phyloP scores from a whole-genome alignment of 192 early-diverging fungal genomes.

The Globomyces pollinis-pini region DNA sequence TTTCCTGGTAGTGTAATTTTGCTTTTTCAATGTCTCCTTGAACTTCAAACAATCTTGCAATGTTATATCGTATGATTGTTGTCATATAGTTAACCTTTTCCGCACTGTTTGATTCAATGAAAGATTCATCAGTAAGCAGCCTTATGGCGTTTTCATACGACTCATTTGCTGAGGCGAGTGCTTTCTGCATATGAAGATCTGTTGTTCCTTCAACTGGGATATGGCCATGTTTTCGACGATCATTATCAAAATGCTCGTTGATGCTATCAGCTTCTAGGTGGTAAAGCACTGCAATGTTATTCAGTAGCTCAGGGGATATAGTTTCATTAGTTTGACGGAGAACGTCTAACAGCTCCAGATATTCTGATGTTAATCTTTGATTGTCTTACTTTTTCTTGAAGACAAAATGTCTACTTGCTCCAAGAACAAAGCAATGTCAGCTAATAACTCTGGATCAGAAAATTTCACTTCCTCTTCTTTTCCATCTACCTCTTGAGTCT shows the following conservation, averaged over 20 bases:
- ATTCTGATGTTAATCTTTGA: conserved; percentile 20
- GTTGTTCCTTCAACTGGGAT: neutral
- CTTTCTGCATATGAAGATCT: conserved; percentile 15
- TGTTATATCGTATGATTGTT: conserved; percentile 67
- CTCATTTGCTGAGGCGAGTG: conserved; percentile 4
- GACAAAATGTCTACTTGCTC: conserved; percentile 19
- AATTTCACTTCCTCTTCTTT: conserved; percentile 3
- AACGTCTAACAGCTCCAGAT: conserved; percentile 21
- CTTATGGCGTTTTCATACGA: neutral
- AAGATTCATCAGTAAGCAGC: neutral
- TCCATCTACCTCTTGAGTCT: neutral
- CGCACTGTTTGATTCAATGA: conserved; percentile 11
- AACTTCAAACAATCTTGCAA: conserved; percentile 32
- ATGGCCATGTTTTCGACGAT: conserved; percentile 38
- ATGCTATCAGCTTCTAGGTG: conserved; percentile 51
- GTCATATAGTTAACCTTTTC: neutral
- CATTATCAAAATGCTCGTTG: conserved; percentile 18
- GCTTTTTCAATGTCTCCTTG: conserved; percentile 44
- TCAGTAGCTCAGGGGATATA: conserved; percentile 62
- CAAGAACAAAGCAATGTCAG: conserved; percentile 22
- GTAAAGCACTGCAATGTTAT: conserved; percentile 77
- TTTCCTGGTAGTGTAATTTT: conserved; percentile 52
- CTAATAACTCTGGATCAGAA: conserved; percentile 26
- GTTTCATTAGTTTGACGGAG: conserved; percentile 13
- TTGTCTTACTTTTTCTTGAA: conserved; percentile 1